Percentiles rank a stretch among this genome's conserved stretches.
phyloP scores from a whole-genome alignment of 257 asterid genomes.

The Nyctanthes arbortristis region DNA sequence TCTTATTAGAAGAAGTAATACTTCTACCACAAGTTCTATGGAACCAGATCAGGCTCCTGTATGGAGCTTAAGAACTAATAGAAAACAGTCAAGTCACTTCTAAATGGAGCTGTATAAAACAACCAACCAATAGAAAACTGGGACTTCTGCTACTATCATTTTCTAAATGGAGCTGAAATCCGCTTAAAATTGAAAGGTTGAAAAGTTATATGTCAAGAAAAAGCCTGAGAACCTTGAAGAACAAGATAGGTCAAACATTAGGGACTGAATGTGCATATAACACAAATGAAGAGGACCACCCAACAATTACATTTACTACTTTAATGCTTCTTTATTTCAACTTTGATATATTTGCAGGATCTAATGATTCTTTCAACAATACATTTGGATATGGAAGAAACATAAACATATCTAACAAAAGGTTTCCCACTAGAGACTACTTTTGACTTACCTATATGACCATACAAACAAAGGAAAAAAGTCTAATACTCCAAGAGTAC shows the following conservation, averaged over 20 bases:
- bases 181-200: not conserved
- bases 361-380: conserved; percentile 20
- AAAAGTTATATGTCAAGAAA: not conserved
- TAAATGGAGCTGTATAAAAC: no score
- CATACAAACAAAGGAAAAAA: not conserved
- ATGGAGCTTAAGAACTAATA: no score
- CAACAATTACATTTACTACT: not conserved
- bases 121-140: no score
- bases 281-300: conserved; percentile 1
- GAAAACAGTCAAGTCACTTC: no score
- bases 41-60: no score
- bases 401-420: not conserved
- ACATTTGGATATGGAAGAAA: conserved; percentile 4
- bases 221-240: no score
- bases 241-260: no score
- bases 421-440: not conserved
- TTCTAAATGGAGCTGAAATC: no score
- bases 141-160: no score
- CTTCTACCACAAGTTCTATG: no score
- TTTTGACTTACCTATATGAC: not conserved
- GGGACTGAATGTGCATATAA: not conserved
- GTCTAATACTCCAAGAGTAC: no score
- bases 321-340: not conserved
- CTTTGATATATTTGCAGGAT: conserved; percentile 18
- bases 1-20: no score